Evolutionary conservation across 2,329 filamentous ascomycete species (phyloP), one percentile per base, ranked within the genome.

Genomic region (Ciborinia camelliae): DNA sequence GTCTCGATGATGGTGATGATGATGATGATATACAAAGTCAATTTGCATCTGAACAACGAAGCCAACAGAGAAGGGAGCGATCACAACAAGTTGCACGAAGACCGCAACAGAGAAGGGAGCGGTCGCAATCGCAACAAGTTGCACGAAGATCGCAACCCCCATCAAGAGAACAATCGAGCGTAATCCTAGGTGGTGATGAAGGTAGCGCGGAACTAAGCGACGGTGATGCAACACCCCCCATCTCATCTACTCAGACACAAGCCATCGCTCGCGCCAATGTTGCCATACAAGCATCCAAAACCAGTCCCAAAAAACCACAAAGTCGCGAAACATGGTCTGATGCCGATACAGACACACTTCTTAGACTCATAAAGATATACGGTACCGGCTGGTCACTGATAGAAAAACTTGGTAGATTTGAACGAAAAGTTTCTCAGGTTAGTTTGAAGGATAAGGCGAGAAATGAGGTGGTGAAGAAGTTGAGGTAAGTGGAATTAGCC

Each of bases 361-460:
- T 83, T 4, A 69, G 79, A 0, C 76, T 83, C 32, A 82, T 89
- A 66, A 77, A 69, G 1, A 68, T 76, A 12, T 72, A 77, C 53
- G 81, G 82, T 1, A 75, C 74, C 6, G 73, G 72, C 12, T 89
- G 82, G 77, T 68, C 81, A 2, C 32, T 61, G 0, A 83, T 89
- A 53, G 70, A 74, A 28, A 71, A 74, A 15, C 69, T 71, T 37
- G 77, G 77, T 37, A 66, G 69, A 20, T 76, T 76, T 2, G 69
- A 75, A 7, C 62, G 5, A 45, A 75, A 57, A 73, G 37, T 63
- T 1, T 74, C 41, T 71, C 81, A 86, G 66, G 81, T 84, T 3
- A 81, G 84, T 52, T 66, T 86, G 9, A 84, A 83, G 68, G 82
- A 84, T 67, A 80, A 80, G 66, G 84, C 82, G 4, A 77, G 84